These are phyloP conservation scores for Nothomitra cinnamomea DNA, from an alignment of 2,329 filamentous ascomycete species.

Conservation along the genomic window DNA sequence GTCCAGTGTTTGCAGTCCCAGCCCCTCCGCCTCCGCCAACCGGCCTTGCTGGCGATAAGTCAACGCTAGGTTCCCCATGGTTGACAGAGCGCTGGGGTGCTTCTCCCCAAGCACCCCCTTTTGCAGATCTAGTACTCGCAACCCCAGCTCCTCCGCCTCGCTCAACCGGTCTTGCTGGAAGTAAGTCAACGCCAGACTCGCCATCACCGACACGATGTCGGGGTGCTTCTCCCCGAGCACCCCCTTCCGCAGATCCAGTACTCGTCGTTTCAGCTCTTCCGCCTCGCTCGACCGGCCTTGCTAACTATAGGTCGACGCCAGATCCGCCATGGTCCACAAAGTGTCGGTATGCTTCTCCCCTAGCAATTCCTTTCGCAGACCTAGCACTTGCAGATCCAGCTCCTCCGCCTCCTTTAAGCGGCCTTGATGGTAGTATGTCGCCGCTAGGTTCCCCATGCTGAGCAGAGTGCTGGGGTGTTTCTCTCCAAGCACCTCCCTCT, in stretches of 20 bases:
- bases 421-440: slow-evolving; percentile 4
- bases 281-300: not conserved
- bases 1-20: not conserved
- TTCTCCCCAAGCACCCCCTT: not conserved
- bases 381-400: slow-evolving; percentile 5
- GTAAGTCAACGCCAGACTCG: too few relatives aligned
- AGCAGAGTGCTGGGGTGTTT: not conserved
- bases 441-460: not conserved
- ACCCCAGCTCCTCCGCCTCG: too few relatives aligned
- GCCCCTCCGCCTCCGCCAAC: too few relatives aligned
- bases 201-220: not conserved
- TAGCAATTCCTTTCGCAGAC: slow-evolving; percentile 10
- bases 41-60: too few relatives aligned
- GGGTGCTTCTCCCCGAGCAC: not conserved
- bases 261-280: not conserved
- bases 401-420: not conserved
- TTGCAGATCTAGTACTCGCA: too few relatives aligned
- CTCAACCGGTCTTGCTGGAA: too few relatives aligned
- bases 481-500: slow-evolving; percentile 2
- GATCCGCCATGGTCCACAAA: slow-evolving; percentile 12
- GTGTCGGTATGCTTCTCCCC: slow-evolving; percentile 15
- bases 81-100: too few relatives aligned
- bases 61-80: too few relatives aligned
- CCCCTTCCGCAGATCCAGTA: not conserved
- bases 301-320: too few relatives aligned